Evolutionary conservation across 2,329 filamentous ascomycete species (phyloP).

Genomic region (Coniochaeta pulveracea): DNA sequence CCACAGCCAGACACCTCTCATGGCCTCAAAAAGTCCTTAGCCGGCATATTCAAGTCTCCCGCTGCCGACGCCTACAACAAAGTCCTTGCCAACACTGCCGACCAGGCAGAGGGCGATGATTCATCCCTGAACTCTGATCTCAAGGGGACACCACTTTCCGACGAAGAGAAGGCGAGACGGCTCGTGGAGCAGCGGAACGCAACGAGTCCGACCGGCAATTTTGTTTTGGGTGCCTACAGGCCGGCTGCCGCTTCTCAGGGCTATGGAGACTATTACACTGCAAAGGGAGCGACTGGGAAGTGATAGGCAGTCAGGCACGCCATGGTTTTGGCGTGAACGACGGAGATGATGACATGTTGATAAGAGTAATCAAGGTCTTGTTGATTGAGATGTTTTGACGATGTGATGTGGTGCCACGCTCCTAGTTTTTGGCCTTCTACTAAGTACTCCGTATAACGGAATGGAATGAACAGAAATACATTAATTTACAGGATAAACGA

Average conservation of each 20-base stretch:
- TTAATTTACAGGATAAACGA: too few relatives aligned
- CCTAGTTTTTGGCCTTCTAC: too few relatives aligned
- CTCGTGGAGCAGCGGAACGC: conserved; percentile 1
- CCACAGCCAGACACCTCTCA: background rate
- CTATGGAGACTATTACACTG: conserved; percentile 1
- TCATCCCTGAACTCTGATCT: background rate
- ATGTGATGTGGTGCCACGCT: too few relatives aligned
- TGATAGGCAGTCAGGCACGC: too few relatives aligned
- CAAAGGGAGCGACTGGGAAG: background rate
- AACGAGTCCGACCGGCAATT: background rate
- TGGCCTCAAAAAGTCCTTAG: background rate
- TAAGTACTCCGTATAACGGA: too few relatives aligned
- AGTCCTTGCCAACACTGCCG: background rate
- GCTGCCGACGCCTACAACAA: background rate
- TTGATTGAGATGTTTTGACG: too few relatives aligned
- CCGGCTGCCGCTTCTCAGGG: background rate
- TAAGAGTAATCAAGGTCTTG: too few relatives aligned
- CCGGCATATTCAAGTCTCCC: conserved; percentile 1
- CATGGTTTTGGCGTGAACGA: too few relatives aligned
- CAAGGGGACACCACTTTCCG: background rate
- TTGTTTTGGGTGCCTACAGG: conserved; percentile 1
- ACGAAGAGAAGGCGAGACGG: background rate
- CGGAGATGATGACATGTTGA: too few relatives aligned
- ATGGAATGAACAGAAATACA: too few relatives aligned
- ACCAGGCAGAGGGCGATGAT: background rate